A percentile compares a stretch with the other conserved stretches of the same genome.
phyloP scores from a whole-genome alignment of 306 rosid species.

The Cucumis hystrix region DNA sequence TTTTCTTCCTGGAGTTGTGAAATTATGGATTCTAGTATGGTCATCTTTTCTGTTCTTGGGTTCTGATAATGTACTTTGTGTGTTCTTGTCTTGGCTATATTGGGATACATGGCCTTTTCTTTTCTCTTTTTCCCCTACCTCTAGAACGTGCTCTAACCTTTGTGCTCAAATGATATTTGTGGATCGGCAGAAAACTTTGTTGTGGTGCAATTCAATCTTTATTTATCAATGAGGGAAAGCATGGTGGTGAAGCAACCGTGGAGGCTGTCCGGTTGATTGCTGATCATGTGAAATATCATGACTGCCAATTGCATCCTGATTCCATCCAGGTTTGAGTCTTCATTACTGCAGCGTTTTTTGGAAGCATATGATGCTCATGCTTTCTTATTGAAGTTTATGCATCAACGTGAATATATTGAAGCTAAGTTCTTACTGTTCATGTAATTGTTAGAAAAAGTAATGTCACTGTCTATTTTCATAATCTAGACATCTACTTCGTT shows the following conservation, averaged over 20 bases:
- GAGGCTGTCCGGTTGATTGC: slow-evolving; percentile 92
- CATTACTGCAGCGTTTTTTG: background rate
- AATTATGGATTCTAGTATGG: background rate
- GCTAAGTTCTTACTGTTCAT: background rate
- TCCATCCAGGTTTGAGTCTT: slow-evolving; percentile 40
- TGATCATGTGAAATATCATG: slow-evolving; percentile 53
- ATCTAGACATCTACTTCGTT: background rate
- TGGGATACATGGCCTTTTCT: background rate
- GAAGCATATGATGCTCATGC: background rate
- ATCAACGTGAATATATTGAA: background rate
- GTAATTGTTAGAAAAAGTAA: background rate
- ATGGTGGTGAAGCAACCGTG: slow-evolving; percentile 76
- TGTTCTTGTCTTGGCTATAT: background rate
- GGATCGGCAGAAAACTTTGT: slow-evolving; percentile 55
- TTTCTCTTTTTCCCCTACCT: background rate
- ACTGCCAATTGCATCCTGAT: slow-evolving; percentile 80
- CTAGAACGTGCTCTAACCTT: background rate
- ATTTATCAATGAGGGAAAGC: slow-evolving; percentile 76
- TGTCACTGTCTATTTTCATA: background rate
- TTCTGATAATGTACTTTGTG: background rate
- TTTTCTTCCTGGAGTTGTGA: background rate
- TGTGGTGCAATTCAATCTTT: slow-evolving; percentile 61
- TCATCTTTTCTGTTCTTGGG: background rate
- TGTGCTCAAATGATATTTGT: slow-evolving; percentile 7
- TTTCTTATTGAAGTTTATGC: background rate